Conservation (phyloP, 768 basidiomycete species). For the Tremella fuciformis region DNA sequence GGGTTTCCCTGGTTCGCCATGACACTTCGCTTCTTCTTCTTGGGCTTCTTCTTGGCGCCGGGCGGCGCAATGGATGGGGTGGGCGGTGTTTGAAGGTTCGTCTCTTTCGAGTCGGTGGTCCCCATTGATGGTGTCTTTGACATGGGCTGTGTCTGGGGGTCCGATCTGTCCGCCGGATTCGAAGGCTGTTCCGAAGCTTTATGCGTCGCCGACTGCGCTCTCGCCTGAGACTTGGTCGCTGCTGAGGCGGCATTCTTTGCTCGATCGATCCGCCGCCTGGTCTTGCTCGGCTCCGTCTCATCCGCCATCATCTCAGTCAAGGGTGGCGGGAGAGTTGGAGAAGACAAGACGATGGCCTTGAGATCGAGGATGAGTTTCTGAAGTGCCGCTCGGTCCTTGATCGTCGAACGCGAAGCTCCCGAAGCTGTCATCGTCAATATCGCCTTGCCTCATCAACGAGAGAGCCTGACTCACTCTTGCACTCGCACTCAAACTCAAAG, state of each 20-base stretch:
- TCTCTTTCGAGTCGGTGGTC: conserved; percentile 10
- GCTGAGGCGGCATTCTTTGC: too few relatives aligned
- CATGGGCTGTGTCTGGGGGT: conserved; percentile 14
- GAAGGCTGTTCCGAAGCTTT: neutral
- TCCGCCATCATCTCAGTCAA: neutral
- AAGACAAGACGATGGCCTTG: conserved; percentile 24
- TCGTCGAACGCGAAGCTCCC: conserved; percentile 7
- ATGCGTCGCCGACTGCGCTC: neutral
- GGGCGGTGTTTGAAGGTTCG: neutral
- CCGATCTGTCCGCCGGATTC: neutral
- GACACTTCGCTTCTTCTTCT: conserved; percentile 92
- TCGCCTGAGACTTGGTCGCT: neutral
- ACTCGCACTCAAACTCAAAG: conserved; percentile 44
- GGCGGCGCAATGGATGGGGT: neutral
- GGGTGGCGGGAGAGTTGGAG: conserved; percentile 18
- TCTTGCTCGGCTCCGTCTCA: conserved; percentile 15
- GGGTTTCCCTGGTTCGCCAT: conserved; percentile 92
- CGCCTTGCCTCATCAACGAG: neutral
- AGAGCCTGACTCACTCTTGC: conserved; percentile 23
- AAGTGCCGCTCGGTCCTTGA: conserved; percentile 24
- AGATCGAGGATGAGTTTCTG: conserved; percentile 28
- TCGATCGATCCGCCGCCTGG: conserved; percentile 11
- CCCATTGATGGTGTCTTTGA: conserved; percentile 10
- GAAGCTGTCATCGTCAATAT: conserved; percentile 23
- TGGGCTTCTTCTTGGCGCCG: conserved; percentile 54